phyloP scores from a whole-genome alignment of 495 filamentous ascomycete genomes.

The Podospora pseudoanserina region DNA sequence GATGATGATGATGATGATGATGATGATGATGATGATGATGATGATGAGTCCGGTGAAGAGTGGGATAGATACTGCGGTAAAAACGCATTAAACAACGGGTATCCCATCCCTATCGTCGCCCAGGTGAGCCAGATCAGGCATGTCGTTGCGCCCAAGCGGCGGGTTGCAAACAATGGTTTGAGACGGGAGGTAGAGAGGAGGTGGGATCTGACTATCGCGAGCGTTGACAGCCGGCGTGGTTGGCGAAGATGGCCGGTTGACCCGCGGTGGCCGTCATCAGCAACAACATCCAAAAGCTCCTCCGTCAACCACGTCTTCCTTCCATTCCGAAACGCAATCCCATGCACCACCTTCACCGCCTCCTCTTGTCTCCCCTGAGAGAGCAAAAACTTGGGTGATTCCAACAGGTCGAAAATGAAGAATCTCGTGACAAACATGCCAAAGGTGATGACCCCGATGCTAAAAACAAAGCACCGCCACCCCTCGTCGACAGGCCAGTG shows the following conservation, averaged over 20 bases:
- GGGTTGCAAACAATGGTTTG: not conserved
- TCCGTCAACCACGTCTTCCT: conserved; percentile 61
- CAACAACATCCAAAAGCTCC: conserved; percentile 54
- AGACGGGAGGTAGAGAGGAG: not conserved
- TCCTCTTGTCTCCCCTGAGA: not conserved
- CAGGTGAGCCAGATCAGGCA: conserved; percentile 56
- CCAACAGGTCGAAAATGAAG: not conserved
- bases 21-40: no score
- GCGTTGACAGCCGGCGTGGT: not conserved
- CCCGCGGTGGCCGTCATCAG: conserved; percentile 14
- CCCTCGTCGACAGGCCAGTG: conserved; percentile 67
- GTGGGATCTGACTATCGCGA: not conserved
- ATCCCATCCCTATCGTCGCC: conserved; percentile 56
- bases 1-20: no score
- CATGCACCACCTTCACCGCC: conserved; percentile 65
- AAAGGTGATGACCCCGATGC: not conserved
- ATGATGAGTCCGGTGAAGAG: not conserved
- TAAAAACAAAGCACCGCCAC: conserved; percentile 58
- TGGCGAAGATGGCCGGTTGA: not conserved
- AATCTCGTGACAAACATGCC: not conserved
- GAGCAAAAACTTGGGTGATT: not conserved
- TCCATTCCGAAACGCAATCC: conserved; percentile 66
- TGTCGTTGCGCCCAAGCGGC: not conserved
- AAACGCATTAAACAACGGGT: conserved; percentile 81
- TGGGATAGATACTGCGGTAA: conserved; percentile 76